Evolutionary conservation across 441 rosid species (phyloP), one percentile per base, ranked within the genome.

Genomic region (Brassica hybrid): DNA sequence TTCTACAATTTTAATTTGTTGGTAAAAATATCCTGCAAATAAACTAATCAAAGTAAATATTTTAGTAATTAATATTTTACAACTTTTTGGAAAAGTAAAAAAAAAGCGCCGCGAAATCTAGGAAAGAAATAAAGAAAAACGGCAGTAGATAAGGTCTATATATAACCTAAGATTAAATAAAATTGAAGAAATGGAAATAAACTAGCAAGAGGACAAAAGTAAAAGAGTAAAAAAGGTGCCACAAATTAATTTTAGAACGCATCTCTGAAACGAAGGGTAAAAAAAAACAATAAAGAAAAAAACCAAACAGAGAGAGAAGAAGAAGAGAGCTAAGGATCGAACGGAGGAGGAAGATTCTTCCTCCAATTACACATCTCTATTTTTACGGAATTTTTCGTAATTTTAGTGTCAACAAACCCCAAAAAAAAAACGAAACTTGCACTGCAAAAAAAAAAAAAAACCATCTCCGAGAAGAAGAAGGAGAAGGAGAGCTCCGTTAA

Each of bases 301-400:
- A 72, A 60, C 17, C 34, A 67, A 30, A 61, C 61, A 59, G 56
- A 30, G 73, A 43, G 48, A 45, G 52, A 43, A 38, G 45, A 38
- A 48, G 54, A 48, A 48, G 54, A 48, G 54, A 48, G 54, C 54
- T 0, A 48, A 48, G 16, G 17, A 73, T 74, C 75, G 72, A 57
- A 38, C 62, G 75, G 79, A 75, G 76, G 76, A 65, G 54, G 54
- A 48, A 74, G 79, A 75, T 59, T 70, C 83, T 64, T 75, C 79
- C 65, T 74, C 72, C 14, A 52, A 57, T 56, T 69, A 64, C 69
- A 43, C 48, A 43, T 80, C 76, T 80, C 79, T 75, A 71, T 65
- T 80, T 59, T 71, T 71, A 66, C 79, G 73, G 73, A 36, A 30
- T 1, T 32, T 30, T 69, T 79, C 76, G 65, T 69, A 69, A 79